Base-by-base conservation (phyloP, 2,329 filamentous ascomycete species). In the Trichoderma gracile region DNA sequence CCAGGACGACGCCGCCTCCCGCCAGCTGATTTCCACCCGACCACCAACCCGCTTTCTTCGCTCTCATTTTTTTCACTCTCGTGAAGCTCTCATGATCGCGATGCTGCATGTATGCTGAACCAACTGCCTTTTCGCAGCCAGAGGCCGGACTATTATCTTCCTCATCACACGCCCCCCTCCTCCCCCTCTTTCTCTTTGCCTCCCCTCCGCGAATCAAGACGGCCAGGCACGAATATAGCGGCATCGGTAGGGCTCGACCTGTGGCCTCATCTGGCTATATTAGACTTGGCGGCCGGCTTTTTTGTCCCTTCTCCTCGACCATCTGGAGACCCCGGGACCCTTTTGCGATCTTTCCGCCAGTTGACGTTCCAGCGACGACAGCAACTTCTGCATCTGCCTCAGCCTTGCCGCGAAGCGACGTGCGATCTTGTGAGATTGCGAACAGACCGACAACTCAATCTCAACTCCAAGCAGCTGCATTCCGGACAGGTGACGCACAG, bases 301-400 rank as follows among this genome's bases (percentile, higher is more conserved):
- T 27, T 47, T 67, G 60, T 30, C 64, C 56, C 27, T 17, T 17
- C 8, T 7, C 49, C 30, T 38, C 58, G 19, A 62, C 66, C n/a
- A 12, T 21, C 50, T 53, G 42, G 30, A 40, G 38, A n/a, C 19
- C 67, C 69, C 69, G 69, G 73, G 71, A 70, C 70, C 70, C 73
- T 67, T 63, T 67, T 67, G 71, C 69, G 72, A 68, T 68, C 69
- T 70, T 68, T 69, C 69, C 14, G n/a, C 42, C 52, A 17, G 21
- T 43, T 25, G 17, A 25, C 46, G 46, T 43, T 50, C 38, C 38
- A 50, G 23, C 30, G 49, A 52, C 49, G 49, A 21, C 33, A n/a
- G 25, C 49, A 19, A 9, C 27, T n/a, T 33, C 25, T 30, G 49
- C 27, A 33, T 14, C 33, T 38, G 25, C 49, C 25, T 27, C 49